phyloP scores from a whole-genome alignment of 2,329 filamentous ascomycete genomes.

The Fusarium hostae region DNA sequence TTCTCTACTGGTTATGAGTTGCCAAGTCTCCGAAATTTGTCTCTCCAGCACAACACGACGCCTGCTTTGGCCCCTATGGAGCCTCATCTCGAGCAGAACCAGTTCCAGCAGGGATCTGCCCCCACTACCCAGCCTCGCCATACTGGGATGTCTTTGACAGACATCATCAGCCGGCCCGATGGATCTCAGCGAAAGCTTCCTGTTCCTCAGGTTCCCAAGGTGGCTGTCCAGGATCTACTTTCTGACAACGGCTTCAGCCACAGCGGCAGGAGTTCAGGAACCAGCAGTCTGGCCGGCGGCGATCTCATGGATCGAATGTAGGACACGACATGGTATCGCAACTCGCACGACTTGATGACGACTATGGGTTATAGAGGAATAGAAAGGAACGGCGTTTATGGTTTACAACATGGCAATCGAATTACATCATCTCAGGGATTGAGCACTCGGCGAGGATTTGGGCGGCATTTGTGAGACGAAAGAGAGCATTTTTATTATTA shows the following conservation, averaged over 20 bases:
- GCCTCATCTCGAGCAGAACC: slow-evolving; percentile 61
- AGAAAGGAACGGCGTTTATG: slow-evolving; percentile 54
- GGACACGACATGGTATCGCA: slow-evolving; percentile 39
- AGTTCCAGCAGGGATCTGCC: slow-evolving; percentile 59
- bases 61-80: slow-evolving; percentile 70
- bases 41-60: slow-evolving; percentile 63
- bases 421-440: slow-evolving; percentile 40
- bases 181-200: slow-evolving; percentile 91
- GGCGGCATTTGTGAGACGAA: slow-evolving; percentile 43
- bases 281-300: slow-evolving; percentile 79
- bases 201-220: slow-evolving; percentile 89
- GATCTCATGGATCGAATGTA: slow-evolving; percentile 70
- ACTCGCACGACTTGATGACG: slow-evolving; percentile 53
- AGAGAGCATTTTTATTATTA: slow-evolving; percentile 35
- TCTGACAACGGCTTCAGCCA: slow-evolving; percentile 74
- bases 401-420: slow-evolving; percentile 44
- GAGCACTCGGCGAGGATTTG: slow-evolving; percentile 41
- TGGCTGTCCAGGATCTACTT: slow-evolving; percentile 86
- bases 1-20: slow-evolving; percentile 81
- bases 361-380: slow-evolving; percentile 53
- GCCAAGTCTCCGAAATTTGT: slow-evolving; percentile 80
- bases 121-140: slow-evolving; percentile 63
- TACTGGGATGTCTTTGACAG: slow-evolving; percentile 82
- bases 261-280: slow-evolving; percentile 81
- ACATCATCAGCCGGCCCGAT: slow-evolving; percentile 91